Base-by-base conservation (phyloP, 371 early-diverging fungal genomes). In the Amoeboaphelidium protococcarum region DNA sequence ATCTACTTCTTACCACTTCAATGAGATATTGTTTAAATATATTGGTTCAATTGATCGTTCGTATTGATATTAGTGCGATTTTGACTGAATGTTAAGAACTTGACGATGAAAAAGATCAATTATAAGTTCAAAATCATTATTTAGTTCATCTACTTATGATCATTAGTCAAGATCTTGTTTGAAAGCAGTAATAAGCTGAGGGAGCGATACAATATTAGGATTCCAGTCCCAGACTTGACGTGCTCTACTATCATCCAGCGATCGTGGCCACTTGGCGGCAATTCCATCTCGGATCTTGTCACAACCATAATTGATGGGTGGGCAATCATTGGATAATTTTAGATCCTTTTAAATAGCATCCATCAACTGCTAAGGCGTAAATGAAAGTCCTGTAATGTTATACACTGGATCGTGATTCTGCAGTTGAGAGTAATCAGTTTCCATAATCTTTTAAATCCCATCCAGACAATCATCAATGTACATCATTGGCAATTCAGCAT, bases 401-500 rank as follows among this genome's bases (percentile, higher is more conserved):
- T 71, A 72, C 12, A 66, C 66, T 2, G 64, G 48, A 48, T 66
- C 67, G 4, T 62, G 60, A n/a, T n/a, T n/a, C n/a, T n/a, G n/a
- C 45, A 72, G 46, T 0, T 51, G 44, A 2, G 59, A 54, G 16
- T 54, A 48, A 23, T 65, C 67, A 13, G 66, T 52, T 4, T 63
- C 61, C 10, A 72, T 54, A 13, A 69, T 64, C 48, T 71, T 63
- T 49, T 69, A 51, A 2, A 70, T 72, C 25, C 71, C 72, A 25
- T 54, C 56, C 48, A 72, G 60, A 25, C 72, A 72, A 49, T 72
- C 72, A 45, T 57, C 56, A 21, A 72, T 60, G 46, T 68, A 71
- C 57, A 72, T 70, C 72, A 72, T 72, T 3, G 72, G 69, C 37
- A 72, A 57, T 3, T 58, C 55, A 3, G 72, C 64, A 31, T 64